Base-by-base conservation (phyloP, 2,329 filamentous ascomycete species). In the Penicillium sp. region DNA sequence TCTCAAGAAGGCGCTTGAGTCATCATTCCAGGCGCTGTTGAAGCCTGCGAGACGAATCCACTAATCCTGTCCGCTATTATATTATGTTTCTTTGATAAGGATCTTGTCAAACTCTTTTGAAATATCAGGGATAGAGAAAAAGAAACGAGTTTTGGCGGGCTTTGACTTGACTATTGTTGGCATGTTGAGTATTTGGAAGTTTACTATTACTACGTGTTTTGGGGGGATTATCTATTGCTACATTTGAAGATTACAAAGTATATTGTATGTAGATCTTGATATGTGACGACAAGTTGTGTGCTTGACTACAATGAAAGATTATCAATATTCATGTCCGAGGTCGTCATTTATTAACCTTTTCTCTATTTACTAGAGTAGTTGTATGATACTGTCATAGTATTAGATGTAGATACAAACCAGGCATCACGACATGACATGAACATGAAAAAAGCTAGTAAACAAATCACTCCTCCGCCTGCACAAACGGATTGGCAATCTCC, bases 401-500 rank as follows among this genome's bases (percentile, higher is more conserved):
- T n/a, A n/a, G n/a, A n/a, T n/a, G n/a, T n/a, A 20, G 5, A 42
- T 42, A 20, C 8, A 30, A 42, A 3, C 35, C 5, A 4, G 35
- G 9, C 35, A n/a, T 21, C 38, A 42, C 5, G 38, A 42, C 38
- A 42, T 42, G 7, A 42, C 4, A 30, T 30, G 8, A n/a, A n/a
- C 3, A 38, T n/a, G n/a, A 38, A n/a, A 38, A 38, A 38, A 16
- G 4, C 6, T 21, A 21, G n/a, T n/a, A 20, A 16, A n/a, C 30
- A n/a, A 16, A 30, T 72, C 74, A 84, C 63, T 91, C 87, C 48
- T 91, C 87, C 23, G 82, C 79, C 68, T 90, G 85, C 53, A 89
- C 79, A 69, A 97, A 99, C 0, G 94, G 94, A 72, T 99, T 99
- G 66, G 89, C 84, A 66, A 99, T 99, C 75, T 93, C 88, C 76